Evolutionary conservation across 495 filamentous ascomycete genomes (phyloP).

Genomic region (Xylaria longipes): DNA sequence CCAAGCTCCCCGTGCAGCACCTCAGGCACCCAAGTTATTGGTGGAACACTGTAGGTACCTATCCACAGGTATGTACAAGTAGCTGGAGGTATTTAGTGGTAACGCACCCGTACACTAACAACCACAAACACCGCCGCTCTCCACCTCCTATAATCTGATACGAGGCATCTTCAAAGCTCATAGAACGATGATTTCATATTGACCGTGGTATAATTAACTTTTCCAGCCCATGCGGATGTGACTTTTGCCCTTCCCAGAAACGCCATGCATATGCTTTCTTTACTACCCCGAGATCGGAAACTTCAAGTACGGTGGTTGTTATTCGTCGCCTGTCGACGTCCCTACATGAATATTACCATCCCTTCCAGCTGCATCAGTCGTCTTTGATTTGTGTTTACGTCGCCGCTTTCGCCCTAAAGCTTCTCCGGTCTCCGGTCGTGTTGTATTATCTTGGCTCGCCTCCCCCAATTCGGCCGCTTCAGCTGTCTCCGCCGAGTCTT

Average conservation of each 20-base stretch:
- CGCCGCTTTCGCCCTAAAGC: slow-evolving; percentile 51
- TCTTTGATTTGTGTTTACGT: slow-evolving; percentile 49
- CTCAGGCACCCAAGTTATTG: not conserved
- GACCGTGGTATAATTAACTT: slow-evolving; percentile 16
- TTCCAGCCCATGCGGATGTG: slow-evolving; percentile 2
- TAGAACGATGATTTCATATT: not conserved
- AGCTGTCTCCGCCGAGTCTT: slow-evolving; percentile 25
- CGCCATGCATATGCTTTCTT: slow-evolving; percentile 29
- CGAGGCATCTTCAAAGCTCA: not conserved
- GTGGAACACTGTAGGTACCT: too few species aligned
- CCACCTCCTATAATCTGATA: not conserved
- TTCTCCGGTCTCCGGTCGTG: slow-evolving; percentile 24
- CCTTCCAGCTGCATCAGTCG: slow-evolving; percentile 24
- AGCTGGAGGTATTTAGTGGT: too few species aligned
- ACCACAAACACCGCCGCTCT: not conserved
- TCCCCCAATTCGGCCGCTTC: slow-evolving; percentile 28
- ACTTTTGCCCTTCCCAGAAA: slow-evolving; percentile 19
- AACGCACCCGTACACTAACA: too few species aligned
- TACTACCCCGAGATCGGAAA: slow-evolving; percentile 27
- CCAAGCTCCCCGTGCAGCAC: not conserved
- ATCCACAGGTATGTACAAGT: too few species aligned
- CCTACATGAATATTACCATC: slow-evolving; percentile 22
- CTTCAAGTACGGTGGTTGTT: not conserved
- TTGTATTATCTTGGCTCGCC: slow-evolving; percentile 16
- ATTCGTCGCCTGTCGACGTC: slow-evolving; percentile 26